These are phyloP conservation scores for Delonix regia DNA, from an alignment of 306 rosid genomes.

Conservation along the genomic window DNA sequence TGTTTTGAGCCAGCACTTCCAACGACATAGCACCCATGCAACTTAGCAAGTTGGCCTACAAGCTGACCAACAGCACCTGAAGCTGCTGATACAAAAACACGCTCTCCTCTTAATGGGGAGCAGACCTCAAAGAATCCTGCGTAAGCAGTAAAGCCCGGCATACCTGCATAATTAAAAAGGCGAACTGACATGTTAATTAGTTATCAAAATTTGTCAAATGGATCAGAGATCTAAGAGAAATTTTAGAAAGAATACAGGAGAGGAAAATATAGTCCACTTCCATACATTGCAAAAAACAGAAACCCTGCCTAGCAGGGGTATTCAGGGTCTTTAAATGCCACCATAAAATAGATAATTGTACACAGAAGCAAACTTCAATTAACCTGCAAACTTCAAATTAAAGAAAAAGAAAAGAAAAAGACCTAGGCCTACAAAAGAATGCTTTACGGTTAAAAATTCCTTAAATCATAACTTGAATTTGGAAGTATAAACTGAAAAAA, in stretches of 20 bases:
- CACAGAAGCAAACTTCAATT: not conserved
- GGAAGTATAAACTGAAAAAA: not conserved
- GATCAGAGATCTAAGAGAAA: not conserved
- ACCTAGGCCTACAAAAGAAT: too few relatives aligned
- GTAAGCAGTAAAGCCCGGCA: conserved; percentile 71
- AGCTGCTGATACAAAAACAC: conserved; percentile 61
- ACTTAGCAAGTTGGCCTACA: conserved; percentile 62
- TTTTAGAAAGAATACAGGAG: not conserved
- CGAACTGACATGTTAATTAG: not conserved
- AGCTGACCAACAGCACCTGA: conserved; percentile 69
- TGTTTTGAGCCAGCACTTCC: conserved; percentile 62
- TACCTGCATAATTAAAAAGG: conserved; percentile 38
- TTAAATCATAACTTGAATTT: too few relatives aligned
- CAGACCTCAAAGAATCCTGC: conserved; percentile 56
- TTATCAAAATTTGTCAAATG: not conserved
- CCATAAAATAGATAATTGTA: not conserved
- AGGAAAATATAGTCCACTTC: not conserved
- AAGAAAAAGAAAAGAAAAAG: too few relatives aligned
- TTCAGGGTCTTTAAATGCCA: not conserved
- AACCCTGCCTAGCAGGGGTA: not conserved
- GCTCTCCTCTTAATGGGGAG: conserved; percentile 48
- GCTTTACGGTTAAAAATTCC: too few relatives aligned
- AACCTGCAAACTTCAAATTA: not conserved
- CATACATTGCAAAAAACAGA: not conserved
- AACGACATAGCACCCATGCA: conserved; percentile 68